Base-by-base conservation (phyloP, 345 rosid genomes). In the Linum trigynum region DNA sequence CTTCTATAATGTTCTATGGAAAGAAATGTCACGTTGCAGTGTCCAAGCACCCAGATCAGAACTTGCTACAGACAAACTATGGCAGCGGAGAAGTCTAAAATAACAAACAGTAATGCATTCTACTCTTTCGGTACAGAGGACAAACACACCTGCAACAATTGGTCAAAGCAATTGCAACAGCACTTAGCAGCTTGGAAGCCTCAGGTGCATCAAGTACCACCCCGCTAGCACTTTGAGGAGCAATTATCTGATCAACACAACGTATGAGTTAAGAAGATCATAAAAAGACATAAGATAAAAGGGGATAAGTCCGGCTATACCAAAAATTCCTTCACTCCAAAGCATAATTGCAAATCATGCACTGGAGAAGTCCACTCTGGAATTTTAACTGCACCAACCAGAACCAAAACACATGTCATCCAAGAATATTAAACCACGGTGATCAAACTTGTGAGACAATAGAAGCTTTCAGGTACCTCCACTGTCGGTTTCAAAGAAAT, bases 141-240 rank as follows among this genome's bases (percentile, higher is more conserved):
- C 72, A 65, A 70, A 16, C 73, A 38, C 64, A 94, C 97, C 99
- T 86, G 74, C 83, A 86, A 78, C 92, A 91, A 75, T 95, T 91
- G 74, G 97, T 80, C 79, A 86, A 77, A 70, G 95, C 95, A 75
- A 95, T 87, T 74, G 97, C 96, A 75, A 86, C 86, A 17, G 95
- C 82, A 76, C 99, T 95, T 74, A 91, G 76, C 69, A 90, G 92
- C 85, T 91, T 95, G 83, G 88, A 83, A 55, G 95, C 89, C 81
- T 95, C 96, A 5, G 91, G 95, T 59, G 89, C 73, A 87, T 91
- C 89, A 69, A 91, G 95, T 75, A 94, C 83, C 71, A 94, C 96
- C 45, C 97, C 96, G 8, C 96, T 94, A 69, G 92, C 99, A 87
- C 97, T 91, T 74, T 85, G 97, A 72, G 97, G 94, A 68, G 88